These are phyloP conservation scores for Aspergillus haitiensis DNA, from an alignment of 495 filamentous ascomycete species.

Conservation along the genomic window DNA sequence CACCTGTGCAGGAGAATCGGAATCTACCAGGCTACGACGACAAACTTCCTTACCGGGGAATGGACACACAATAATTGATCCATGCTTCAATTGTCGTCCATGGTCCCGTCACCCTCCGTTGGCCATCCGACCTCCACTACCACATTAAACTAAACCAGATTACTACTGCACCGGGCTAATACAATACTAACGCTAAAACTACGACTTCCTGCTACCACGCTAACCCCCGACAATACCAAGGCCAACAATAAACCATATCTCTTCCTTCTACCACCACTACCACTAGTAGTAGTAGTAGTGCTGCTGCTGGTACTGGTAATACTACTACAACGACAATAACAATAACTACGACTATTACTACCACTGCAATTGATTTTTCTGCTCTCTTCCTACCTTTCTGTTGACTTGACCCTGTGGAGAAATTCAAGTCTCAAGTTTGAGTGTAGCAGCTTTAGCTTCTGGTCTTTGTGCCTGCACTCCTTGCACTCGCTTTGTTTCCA, in stretches of 20 bases:
- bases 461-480: neutral
- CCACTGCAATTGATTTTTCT: slow-evolving; percentile 8
- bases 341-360: slow-evolving; percentile 3
- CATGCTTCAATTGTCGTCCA: slow-evolving; percentile 29
- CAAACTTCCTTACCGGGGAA: slow-evolving; percentile 24
- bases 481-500: slow-evolving; percentile 1
- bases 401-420: slow-evolving; percentile 1
- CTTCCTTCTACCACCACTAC: neutral
- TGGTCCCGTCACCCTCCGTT: slow-evolving; percentile 17
- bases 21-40: neutral
- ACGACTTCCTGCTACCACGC: slow-evolving; percentile 20
- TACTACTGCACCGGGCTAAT: neutral
- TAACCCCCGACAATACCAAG: slow-evolving; percentile 10
- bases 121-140: slow-evolving; percentile 15
- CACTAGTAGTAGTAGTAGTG: no score
- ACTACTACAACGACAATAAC: slow-evolving; percentile 9
- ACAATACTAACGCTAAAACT: slow-evolving; percentile 16
- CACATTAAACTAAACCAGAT: slow-evolving; percentile 6
- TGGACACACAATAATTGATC: slow-evolving; percentile 41
- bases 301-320: no score
- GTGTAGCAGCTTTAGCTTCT: slow-evolving; percentile 9
- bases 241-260: slow-evolving; percentile 9
- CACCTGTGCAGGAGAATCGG: neutral
- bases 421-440: neutral
- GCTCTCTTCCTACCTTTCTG: slow-evolving; percentile 11